These are phyloP conservation scores for Nemania sp. DNA, from an alignment of 2,329 filamentous ascomycete genomes.

Conservation along the genomic window DNA sequence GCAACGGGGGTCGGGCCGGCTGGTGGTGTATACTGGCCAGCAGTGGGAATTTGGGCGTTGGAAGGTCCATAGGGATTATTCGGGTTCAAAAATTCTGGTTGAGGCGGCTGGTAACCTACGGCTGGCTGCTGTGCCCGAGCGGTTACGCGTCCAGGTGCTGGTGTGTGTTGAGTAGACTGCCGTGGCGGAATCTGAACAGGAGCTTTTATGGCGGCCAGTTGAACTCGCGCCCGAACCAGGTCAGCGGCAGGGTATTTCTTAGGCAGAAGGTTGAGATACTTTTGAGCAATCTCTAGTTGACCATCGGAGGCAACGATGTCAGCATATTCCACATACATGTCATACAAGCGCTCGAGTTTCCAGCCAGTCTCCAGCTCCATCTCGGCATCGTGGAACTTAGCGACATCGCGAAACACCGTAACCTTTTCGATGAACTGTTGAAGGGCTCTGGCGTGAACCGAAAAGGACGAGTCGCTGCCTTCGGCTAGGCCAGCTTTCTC, in stretches of 20 bases:
- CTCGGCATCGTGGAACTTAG: slow-evolving; percentile 85
- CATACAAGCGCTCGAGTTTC: slow-evolving; percentile 87
- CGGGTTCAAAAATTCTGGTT: slow-evolving; percentile 37
- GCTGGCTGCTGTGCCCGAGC: slow-evolving; percentile 47
- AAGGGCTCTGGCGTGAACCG: slow-evolving; percentile 83
- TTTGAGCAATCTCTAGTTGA: slow-evolving; percentile 82
- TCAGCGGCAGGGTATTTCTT: slow-evolving; percentile 83
- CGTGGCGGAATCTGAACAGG: slow-evolving; percentile 38
- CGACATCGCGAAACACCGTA: slow-evolving; percentile 91
- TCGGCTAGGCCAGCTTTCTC: slow-evolving; percentile 75
- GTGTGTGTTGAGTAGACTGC: slow-evolving; percentile 37
- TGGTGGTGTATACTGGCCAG: slow-evolving; percentile 43
- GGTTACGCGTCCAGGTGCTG: slow-evolving; percentile 31
- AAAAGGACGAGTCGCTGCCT: slow-evolving; percentile 79
- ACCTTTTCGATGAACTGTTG: slow-evolving; percentile 99
- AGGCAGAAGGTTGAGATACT: slow-evolving; percentile 87
- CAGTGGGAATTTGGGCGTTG: slow-evolving; percentile 27
- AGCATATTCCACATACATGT: slow-evolving; percentile 95
- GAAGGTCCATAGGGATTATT: slow-evolving; percentile 42
- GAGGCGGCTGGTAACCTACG: slow-evolving; percentile 54
- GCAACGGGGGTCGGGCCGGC: slow-evolving; percentile 33
- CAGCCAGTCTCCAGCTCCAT: slow-evolving; percentile 72
- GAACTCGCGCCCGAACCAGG: slow-evolving; percentile 81
- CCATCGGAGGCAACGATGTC: slow-evolving; percentile 92
- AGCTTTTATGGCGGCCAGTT: slow-evolving; percentile 73